Base-by-base conservation (phyloP, 441 rosid species). In the Theobroma grandiflorum region DNA sequence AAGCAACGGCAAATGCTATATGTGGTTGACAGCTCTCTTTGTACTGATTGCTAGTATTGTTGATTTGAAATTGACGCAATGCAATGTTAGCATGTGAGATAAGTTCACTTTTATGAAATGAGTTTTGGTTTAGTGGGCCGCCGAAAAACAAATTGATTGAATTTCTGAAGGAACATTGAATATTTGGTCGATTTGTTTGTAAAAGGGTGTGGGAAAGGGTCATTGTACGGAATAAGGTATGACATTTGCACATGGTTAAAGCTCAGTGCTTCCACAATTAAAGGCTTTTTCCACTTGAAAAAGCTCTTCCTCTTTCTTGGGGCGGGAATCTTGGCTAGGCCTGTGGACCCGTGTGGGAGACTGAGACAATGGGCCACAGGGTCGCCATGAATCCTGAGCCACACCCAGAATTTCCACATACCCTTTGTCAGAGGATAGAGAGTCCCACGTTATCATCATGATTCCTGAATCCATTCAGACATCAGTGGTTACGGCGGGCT, bases 211-310 rank as follows among this genome's bases (percentile, higher is more conserved):
- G 15, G 2, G 63, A 82, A 76, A 78, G 78, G 40, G 40, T 47
- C 26, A 58, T 73, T 81, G 50, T 20, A 40, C 7, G 81, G 76
- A 4, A 55, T 66, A 81, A 79, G 82, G 43, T 40, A 78, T 26
- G 73, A 81, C 73, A 72, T 5, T 43, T 11, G 82, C 84, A 74
- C 80, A 77, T 79, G 78, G 58, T 49, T 15, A 79, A 33, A 35
- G 37, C 61, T 38, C 35, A 64, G 57, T 79, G 45, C 79, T 78
- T 81, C 86, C 90, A 74, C 77, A 81, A 85, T 85, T 81, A 53
- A 74, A 22, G 87, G 83, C 87, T 76, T 82, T 82, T 75, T 45
- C 52, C n/a, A 40, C 57, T 72, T 80, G 66, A 73, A 50, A 84
- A 67, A 16, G 71, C 35, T 77, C 11, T 63, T 77, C 2, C 69